Conservation (phyloP, 192 early-diverging fungal genomes). For the Podila horticola region DNA sequence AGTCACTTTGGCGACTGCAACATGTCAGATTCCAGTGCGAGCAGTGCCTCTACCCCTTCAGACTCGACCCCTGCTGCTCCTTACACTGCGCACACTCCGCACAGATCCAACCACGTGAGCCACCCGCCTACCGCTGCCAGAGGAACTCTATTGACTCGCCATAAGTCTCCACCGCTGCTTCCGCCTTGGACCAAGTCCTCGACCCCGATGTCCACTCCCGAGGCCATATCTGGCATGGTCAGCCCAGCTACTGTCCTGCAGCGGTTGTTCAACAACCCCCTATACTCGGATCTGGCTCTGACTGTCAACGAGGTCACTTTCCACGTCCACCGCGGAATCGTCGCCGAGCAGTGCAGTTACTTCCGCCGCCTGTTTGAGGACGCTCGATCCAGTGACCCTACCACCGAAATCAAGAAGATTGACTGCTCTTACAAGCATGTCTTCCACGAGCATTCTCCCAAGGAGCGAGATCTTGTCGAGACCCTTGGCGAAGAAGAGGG, state of each 20-base stretch:
- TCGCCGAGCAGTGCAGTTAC: slow-evolving; percentile 16
- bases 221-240: not conserved
- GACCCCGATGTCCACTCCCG: not conserved
- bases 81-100: no score
- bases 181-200: not conserved
- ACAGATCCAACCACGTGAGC: no score
- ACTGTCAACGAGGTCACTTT: slow-evolving; percentile 7
- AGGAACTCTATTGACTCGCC: no score
- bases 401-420: not conserved
- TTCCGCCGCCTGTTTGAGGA: slow-evolving; percentile 6
- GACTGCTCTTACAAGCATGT: slow-evolving; percentile 12
- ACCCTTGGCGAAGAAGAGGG: no score
- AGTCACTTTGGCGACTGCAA: no score
- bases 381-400: not conserved
- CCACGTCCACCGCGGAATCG: slow-evolving; percentile 10
- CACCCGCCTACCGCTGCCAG: no score
- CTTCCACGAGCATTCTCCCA: no score
- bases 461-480: no score
- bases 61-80: no score
- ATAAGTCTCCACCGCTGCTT: not conserved
- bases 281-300: slow-evolving; percentile 15
- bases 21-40: no score
- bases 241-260: not conserved
- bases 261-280: slow-evolving; percentile 19
- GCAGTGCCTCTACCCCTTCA: no score